Evolutionary conservation across 192 early-diverging fungal genomes (phyloP).

Genomic region (Gaertneriomyces sp.): DNA sequence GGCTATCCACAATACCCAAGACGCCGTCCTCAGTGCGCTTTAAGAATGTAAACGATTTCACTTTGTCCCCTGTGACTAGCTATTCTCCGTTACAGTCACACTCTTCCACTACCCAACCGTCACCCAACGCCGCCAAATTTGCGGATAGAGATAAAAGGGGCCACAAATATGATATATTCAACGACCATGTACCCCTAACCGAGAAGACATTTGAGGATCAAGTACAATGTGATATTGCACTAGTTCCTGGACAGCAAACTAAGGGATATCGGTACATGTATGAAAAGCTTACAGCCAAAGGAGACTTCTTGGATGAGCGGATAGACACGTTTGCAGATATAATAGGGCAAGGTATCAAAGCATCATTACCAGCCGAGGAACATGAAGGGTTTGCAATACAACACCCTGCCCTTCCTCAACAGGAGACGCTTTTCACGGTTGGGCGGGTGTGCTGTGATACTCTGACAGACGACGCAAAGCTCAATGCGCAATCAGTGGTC

Average conservation of each 20-base stretch:
- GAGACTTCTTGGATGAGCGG: slow-evolving; percentile 50
- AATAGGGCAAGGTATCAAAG: slow-evolving; percentile 32
- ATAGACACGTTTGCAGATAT: slow-evolving; percentile 55
- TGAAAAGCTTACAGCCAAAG: slow-evolving; percentile 65
- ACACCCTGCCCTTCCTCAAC: slow-evolving; percentile 24
- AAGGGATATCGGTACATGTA: slow-evolving; percentile 76
- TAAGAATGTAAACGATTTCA: neutral
- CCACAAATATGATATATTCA: slow-evolving; percentile 54
- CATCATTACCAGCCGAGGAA: slow-evolving; percentile 16
- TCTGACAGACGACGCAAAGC: slow-evolving; percentile 49
- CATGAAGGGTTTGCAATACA: slow-evolving; percentile 10
- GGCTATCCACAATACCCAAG: slow-evolving; percentile 14
- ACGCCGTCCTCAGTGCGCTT: slow-evolving; percentile 13
- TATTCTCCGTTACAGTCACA: neutral
- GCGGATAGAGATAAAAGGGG: slow-evolving; percentile 42
- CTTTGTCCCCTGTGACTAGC: slow-evolving; percentile 6
- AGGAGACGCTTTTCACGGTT: slow-evolving; percentile 62
- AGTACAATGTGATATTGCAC: slow-evolving; percentile 27
- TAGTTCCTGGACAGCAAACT: slow-evolving; percentile 45
- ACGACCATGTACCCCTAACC: slow-evolving; percentile 47
- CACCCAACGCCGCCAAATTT: slow-evolving; percentile 32
- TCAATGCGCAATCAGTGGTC: slow-evolving; percentile 68
- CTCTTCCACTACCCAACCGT: slow-evolving; percentile 1
- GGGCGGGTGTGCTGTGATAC: slow-evolving; percentile 78
- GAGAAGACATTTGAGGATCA: neutral